Evolutionary conservation across 345 rosid species (phyloP).

Genomic region (Linum usitatissimum): DNA sequence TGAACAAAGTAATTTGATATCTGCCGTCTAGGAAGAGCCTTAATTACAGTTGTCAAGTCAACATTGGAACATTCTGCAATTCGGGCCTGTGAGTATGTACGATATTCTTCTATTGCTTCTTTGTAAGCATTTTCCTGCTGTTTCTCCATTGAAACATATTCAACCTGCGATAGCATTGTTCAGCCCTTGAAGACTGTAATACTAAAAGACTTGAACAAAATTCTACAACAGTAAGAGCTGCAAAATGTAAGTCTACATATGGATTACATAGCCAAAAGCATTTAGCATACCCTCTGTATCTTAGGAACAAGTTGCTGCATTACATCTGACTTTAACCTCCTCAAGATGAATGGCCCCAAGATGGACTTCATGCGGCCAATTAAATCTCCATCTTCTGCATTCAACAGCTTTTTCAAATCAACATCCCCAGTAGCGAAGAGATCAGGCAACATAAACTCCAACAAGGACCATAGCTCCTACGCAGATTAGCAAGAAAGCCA

Average conservation of each 20-base stretch:
- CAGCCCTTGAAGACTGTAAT: constrained; percentile 8
- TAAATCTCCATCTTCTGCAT: constrained; percentile 70
- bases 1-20: constrained; percentile 88
- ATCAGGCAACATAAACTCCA: constrained; percentile 96
- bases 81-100: constrained; percentile 64
- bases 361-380: constrained; percentile 89
- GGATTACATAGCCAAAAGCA: constrained; percentile 2
- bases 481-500: constrained; percentile 17
- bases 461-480: constrained; percentile 91
- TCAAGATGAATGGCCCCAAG: constrained; percentile 87
- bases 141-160: constrained; percentile 71
- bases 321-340: constrained; percentile 92
- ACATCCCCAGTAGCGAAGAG: constrained; percentile 85
- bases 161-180: constrained; percentile 46
- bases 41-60: constrained; percentile 31
- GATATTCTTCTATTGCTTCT: constrained; percentile 90
- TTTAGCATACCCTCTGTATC: constrained; percentile 57
- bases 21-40: constrained; percentile 69
- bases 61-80: constrained; percentile 43
- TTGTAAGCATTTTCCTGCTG: constrained; percentile 67
- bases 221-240: background rate
- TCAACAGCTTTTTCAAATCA: constrained; percentile 81
- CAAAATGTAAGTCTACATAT: background rate
- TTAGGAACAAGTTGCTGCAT: constrained; percentile 97
- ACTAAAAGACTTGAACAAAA: background rate